Conservation (phyloP, 2,329 filamentous ascomycete species). For the Niveomyces coronatus region DNA sequence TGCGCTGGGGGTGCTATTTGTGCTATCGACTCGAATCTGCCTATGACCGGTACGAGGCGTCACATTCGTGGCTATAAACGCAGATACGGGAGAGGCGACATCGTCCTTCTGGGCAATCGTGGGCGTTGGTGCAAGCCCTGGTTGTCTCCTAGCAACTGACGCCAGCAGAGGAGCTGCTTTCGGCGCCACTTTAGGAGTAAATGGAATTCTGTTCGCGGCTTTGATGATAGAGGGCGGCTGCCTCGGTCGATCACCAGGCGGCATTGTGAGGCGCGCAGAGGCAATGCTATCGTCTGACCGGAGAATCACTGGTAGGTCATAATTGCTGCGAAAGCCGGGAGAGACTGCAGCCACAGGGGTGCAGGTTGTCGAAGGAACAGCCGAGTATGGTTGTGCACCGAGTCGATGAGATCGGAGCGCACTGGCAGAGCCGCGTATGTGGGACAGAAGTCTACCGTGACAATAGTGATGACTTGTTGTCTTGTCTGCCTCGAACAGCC, state of each 20-base stretch:
- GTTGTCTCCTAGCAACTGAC: slow-evolving; percentile 30
- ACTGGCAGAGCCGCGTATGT: not conserved
- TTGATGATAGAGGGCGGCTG: slow-evolving; percentile 60
- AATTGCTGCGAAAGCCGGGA: slow-evolving; percentile 2
- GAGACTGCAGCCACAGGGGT: slow-evolving; percentile 4
- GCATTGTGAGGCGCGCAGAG: slow-evolving; percentile 9
- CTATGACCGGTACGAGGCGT: slow-evolving; percentile 71
- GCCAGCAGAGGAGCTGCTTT: slow-evolving; percentile 30
- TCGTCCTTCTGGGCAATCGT: slow-evolving; percentile 32
- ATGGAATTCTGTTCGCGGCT: slow-evolving; percentile 36
- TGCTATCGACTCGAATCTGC: slow-evolving; percentile 60
- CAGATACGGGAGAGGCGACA: slow-evolving; percentile 39
- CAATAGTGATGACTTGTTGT: not conserved
- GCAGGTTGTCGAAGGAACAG: not conserved
- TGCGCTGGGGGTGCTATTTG: slow-evolving; percentile 52
- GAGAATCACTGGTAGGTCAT: slow-evolving; percentile 4
- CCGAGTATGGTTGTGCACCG: slow-evolving; percentile 1
- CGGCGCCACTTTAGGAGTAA: slow-evolving; percentile 43
- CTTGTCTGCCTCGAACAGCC: not conserved
- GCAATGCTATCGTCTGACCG: slow-evolving; percentile 5
- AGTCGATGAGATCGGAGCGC: not conserved
- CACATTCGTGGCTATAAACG: slow-evolving; percentile 55
- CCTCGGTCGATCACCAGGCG: slow-evolving; percentile 42
- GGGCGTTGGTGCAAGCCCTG: slow-evolving; percentile 10
- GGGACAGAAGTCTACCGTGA: not conserved